Evolutionary conservation across 1,284 basidiomycete species (phyloP).

Genomic region (Papiliotrema terrestris): DNA sequence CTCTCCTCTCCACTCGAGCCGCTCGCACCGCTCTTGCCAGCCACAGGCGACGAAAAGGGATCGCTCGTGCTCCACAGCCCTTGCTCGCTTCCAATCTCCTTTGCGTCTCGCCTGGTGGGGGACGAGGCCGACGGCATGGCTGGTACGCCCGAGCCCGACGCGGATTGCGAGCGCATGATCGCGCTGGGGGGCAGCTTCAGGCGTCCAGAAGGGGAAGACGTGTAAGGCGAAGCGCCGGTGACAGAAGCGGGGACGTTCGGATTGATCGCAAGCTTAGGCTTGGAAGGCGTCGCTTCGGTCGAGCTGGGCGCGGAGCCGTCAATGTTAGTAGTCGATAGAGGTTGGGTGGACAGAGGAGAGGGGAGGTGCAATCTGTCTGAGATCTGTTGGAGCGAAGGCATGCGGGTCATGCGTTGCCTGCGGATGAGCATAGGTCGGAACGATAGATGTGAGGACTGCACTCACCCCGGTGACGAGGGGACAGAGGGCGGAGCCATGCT

Average conservation of each 20-base stretch:
- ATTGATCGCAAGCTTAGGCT: slow-evolving; percentile 52
- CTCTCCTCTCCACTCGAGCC: background rate
- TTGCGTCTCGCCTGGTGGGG: slow-evolving; percentile 7
- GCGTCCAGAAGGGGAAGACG: slow-evolving; percentile 57
- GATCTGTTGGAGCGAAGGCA: slow-evolving; percentile 39
- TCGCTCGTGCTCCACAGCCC: slow-evolving; percentile 4
- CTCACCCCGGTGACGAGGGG: no score
- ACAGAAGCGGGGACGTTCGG: slow-evolving; percentile 3
- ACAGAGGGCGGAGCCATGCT: no score
- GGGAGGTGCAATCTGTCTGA: slow-evolving; percentile 23
- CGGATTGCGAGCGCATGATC: slow-evolving; percentile 53
- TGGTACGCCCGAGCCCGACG: background rate
- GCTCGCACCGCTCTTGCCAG: no score
- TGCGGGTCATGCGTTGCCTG: slow-evolving; percentile 28
- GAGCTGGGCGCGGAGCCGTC: slow-evolving; percentile 66
- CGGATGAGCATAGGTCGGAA: background rate
- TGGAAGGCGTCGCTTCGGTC: slow-evolving; percentile 51
- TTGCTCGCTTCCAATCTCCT: slow-evolving; percentile 2
- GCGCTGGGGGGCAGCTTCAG: slow-evolving; percentile 60
- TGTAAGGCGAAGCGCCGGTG: slow-evolving; percentile 47
- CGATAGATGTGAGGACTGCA: background rate
- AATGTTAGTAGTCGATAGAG: slow-evolving; percentile 48
- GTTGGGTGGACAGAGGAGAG: slow-evolving; percentile 7
- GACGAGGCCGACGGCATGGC: background rate
- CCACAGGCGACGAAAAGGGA: background rate